phyloP scores from a whole-genome alignment of 495 filamentous ascomycete genomes.

The Hypoxylon trugodes region DNA sequence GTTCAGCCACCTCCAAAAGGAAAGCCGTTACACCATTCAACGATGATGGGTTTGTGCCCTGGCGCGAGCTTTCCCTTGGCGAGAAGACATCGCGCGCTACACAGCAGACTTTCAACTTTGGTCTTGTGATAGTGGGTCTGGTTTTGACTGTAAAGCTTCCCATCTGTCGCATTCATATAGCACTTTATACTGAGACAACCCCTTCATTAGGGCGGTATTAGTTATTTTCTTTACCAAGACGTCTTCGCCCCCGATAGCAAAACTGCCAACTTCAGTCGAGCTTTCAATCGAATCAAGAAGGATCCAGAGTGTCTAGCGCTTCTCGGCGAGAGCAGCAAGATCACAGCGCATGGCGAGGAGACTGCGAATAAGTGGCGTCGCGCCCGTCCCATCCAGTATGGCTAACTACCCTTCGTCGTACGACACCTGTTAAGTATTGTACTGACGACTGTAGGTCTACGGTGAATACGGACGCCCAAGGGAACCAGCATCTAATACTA shows the following conservation, averaged over 20 bases:
- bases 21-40: conserved; percentile 80
- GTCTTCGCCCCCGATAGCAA: conserved; percentile 87
- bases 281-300: conserved; percentile 78
- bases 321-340: conserved; percentile 79
- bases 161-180: not conserved
- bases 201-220: conserved; percentile 69
- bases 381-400: conserved; percentile 84
- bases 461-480: conserved; percentile 71
- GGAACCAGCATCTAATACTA: conserved; percentile 84
- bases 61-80: conserved; percentile 73
- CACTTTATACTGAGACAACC: conserved; percentile 19
- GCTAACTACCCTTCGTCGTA: not conserved
- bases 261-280: conserved; percentile 87
- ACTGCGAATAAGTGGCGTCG: conserved; percentile 84
- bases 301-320: conserved; percentile 74
- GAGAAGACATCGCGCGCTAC: conserved; percentile 89
- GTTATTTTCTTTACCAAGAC: conserved; percentile 82
- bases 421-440: not conserved
- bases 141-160: conserved; percentile 70
- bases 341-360: conserved; percentile 84
- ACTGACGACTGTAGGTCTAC: conserved; percentile 61
- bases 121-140: conserved; percentile 76
- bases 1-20: conserved; percentile 46
- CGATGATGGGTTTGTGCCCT: conserved; percentile 81
- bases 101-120: conserved; percentile 89